A percentile compares a stretch with the other conserved stretches of the same genome.
phyloP scores from a whole-genome alignment of 1,284 basidiomycete species.

The Macrocybe sp. region DNA sequence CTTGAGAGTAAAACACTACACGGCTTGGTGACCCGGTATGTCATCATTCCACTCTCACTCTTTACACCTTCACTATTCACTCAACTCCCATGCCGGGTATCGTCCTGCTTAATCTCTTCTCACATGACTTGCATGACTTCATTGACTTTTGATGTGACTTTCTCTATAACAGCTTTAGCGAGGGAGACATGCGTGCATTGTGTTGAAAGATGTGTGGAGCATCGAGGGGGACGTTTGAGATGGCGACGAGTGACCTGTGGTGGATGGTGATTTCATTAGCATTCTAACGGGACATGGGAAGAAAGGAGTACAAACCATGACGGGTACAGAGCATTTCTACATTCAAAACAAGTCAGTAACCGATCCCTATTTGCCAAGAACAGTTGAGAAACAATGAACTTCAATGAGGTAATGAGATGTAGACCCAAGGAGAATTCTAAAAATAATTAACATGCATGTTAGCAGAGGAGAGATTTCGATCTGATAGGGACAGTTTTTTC shows the following conservation, averaged over 20 bases:
- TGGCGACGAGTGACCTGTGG: constrained; percentile 84
- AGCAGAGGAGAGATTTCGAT: too few relatives aligned
- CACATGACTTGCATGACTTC: constrained; percentile 68
- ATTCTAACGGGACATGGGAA: too few relatives aligned
- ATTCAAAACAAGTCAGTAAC: constrained; percentile 1
- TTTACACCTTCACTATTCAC: too few relatives aligned
- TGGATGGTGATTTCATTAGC: too few relatives aligned
- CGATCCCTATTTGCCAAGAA: not conserved
- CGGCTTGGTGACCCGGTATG: too few relatives aligned
- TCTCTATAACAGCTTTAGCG: constrained; percentile 81
- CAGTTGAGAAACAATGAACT: constrained; percentile 38
- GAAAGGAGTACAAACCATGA: too few relatives aligned
- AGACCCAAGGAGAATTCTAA: constrained; percentile 95
- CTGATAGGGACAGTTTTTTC: too few relatives aligned
- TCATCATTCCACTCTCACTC: too few relatives aligned
- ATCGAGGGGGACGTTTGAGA: constrained; percentile 68
- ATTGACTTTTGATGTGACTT: constrained; percentile 69
- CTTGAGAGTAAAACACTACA: constrained; percentile 80
- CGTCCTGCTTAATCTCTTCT: constrained; percentile 62
- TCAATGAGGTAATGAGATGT: constrained; percentile 97
- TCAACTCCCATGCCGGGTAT: too few relatives aligned
- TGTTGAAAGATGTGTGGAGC: constrained; percentile 58
- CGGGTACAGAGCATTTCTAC: constrained; percentile 83
- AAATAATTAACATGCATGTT: too few relatives aligned
- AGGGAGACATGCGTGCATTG: constrained; percentile 80